A percentile compares a stretch with the other conserved stretches of the same genome.
Conservation (phyloP, 176 grass and related monocot species). For the Oryza coarctata region DNA sequence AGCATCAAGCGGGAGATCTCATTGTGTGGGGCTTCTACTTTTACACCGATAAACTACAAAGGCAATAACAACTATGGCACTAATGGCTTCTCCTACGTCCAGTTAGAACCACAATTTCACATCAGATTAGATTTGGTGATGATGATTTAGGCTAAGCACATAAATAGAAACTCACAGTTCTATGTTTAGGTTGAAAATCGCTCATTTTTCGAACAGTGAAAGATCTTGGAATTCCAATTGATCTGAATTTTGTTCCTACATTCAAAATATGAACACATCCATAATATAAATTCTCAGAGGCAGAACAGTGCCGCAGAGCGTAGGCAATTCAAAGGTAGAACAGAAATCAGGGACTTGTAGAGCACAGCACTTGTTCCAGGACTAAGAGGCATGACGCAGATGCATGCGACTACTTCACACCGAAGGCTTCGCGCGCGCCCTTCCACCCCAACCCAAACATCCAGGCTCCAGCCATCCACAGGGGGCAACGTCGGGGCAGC, state of each 20-base stretch:
- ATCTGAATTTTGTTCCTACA: too few species aligned
- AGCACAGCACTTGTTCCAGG: background rate
- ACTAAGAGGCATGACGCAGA: background rate
- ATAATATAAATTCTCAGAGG: too few species aligned
- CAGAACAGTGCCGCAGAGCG: background rate
- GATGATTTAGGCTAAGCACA: too few species aligned
- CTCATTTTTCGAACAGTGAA: background rate
- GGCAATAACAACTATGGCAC: too few species aligned
- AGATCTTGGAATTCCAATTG: background rate
- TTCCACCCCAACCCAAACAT: background rate
- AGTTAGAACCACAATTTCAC: too few species aligned
- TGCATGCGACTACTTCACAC: background rate
- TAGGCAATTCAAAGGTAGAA: background rate
- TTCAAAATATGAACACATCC: background rate
- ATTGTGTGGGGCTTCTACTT: too few species aligned
- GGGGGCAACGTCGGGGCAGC: background rate
- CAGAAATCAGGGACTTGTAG: background rate
- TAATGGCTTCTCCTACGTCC: too few species aligned
- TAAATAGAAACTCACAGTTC: too few species aligned
- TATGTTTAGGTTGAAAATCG: too few species aligned
- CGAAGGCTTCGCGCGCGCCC: background rate
- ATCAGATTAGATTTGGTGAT: too few species aligned
- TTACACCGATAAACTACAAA: too few species aligned
- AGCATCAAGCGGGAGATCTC: too few species aligned
- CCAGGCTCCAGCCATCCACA: background rate